A percentile compares a stretch with the other conserved stretches of the same genome.
Evolutionary conservation across 2,329 filamentous ascomycete genomes (phyloP).

Genomic region (Trichoderma sp.): DNA sequence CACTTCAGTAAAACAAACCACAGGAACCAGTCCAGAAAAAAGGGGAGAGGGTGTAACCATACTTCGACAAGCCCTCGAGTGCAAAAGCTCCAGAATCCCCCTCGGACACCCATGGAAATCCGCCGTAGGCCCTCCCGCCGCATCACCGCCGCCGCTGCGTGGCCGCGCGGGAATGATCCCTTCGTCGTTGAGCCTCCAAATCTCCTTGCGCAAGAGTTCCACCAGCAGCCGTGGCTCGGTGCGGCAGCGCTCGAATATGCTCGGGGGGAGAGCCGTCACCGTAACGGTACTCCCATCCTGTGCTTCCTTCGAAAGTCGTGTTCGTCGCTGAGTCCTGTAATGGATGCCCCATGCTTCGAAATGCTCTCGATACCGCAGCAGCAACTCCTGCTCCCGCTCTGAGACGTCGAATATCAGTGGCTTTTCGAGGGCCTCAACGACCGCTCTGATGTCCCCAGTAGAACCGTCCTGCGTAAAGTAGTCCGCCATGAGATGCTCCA

Average conservation of each 20-base stretch:
- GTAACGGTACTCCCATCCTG: conserved; percentile 41
- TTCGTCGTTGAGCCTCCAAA: conserved; percentile 65
- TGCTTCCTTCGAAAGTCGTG: neutral
- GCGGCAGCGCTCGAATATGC: conserved; percentile 75
- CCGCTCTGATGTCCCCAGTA: conserved; percentile 30
- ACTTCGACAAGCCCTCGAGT: conserved; percentile 76
- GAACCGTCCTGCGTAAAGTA: conserved; percentile 47
- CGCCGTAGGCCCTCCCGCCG: conserved; percentile 49
- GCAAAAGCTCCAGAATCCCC: conserved; percentile 74
- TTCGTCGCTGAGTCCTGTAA: conserved; percentile 51
- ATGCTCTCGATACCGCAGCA: conserved; percentile 55
- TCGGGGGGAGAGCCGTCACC: conserved; percentile 65
- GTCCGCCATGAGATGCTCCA: conserved; percentile 68
- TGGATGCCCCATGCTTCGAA: conserved; percentile 76
- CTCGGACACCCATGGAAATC: conserved; percentile 70
- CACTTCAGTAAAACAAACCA: neutral
- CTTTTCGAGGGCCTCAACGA: conserved; percentile 48
- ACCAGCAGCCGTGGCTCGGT: conserved; percentile 71
- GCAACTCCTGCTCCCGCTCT: conserved; percentile 58
- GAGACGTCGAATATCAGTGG: conserved; percentile 68
- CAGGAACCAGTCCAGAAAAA: neutral
- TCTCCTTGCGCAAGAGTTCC: conserved; percentile 72
- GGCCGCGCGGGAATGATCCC: conserved; percentile 29
- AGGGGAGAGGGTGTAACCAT: conserved; percentile 30
- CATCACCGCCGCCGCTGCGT: neutral